Conservation (phyloP, 2,329 filamentous ascomycete species). For the Colletotrichum zoysiae region DNA sequence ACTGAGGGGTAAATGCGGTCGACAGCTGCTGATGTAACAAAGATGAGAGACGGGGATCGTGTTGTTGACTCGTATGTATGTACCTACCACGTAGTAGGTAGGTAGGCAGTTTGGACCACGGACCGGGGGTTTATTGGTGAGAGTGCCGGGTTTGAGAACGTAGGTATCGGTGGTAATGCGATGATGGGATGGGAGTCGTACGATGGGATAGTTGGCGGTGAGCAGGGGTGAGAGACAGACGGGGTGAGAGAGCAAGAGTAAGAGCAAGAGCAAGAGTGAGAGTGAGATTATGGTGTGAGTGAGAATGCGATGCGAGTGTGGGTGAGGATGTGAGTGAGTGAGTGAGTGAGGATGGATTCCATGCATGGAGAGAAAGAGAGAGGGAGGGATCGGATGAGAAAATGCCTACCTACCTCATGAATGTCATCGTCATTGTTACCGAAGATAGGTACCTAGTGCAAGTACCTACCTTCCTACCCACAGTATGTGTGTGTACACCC, state of each 20-base stretch:
- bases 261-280: not conserved
- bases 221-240: not conserved
- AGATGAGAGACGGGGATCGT: not conserved
- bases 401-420: no score
- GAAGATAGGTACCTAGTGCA: no score
- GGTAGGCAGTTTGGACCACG: not conserved
- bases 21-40: not conserved
- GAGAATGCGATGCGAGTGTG: not conserved
- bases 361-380: no score
- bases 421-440: not conserved
- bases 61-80: conserved; percentile 1
- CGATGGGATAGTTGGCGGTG: not conserved
- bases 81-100: no score
- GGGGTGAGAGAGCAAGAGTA: no score
- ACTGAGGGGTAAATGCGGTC: conserved; percentile 14
- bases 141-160: not conserved
- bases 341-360: not conserved
- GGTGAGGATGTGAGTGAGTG: not conserved
- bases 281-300: not conserved
- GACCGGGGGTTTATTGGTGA: not conserved
- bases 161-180: no score
- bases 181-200: not conserved
- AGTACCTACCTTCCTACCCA: no score
- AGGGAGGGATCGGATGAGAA: no score
- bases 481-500: not conserved